Evolutionary conservation across 768 basidiomycete species (phyloP).

Genomic region (Kwoniella dejecticola): DNA sequence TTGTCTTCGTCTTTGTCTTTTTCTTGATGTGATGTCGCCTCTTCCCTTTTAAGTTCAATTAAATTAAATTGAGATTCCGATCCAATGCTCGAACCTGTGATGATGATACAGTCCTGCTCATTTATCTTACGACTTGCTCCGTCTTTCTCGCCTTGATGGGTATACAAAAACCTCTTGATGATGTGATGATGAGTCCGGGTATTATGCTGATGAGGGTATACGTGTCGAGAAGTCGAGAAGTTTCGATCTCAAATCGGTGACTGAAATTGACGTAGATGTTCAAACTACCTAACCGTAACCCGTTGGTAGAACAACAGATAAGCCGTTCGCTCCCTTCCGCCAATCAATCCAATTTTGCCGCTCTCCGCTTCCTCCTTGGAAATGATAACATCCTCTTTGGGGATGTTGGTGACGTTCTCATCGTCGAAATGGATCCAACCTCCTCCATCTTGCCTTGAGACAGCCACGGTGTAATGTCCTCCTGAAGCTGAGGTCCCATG

Average conservation of each 20-base stretch:
- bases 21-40: not conserved
- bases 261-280: too few species aligned
- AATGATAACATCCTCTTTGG: conserved; percentile 56
- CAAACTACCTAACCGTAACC: conserved; percentile 50
- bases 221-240: too few species aligned
- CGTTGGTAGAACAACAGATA: conserved; percentile 85
- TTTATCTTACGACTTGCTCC: too few species aligned
- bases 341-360: conserved; percentile 49
- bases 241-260: too few species aligned
- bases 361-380: conserved; percentile 70
- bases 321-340: conserved; percentile 68
- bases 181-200: too few species aligned
- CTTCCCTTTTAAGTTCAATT: too few species aligned
- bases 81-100: too few species aligned
- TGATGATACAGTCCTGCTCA: too few species aligned
- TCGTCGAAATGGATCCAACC: conserved; percentile 95
- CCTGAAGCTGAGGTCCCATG: conserved; percentile 87
- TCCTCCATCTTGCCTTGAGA: conserved; percentile 67
- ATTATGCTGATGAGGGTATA: too few species aligned
- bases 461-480: conserved; percentile 93
- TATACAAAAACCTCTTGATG: too few species aligned
- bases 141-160: too few species aligned
- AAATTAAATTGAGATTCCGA: too few species aligned
- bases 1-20: not conserved
- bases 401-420: conserved; percentile 76